phyloP scores from a whole-genome alignment of 2,329 filamentous ascomycete species.

The Talaromyces albobiverticillius region DNA sequence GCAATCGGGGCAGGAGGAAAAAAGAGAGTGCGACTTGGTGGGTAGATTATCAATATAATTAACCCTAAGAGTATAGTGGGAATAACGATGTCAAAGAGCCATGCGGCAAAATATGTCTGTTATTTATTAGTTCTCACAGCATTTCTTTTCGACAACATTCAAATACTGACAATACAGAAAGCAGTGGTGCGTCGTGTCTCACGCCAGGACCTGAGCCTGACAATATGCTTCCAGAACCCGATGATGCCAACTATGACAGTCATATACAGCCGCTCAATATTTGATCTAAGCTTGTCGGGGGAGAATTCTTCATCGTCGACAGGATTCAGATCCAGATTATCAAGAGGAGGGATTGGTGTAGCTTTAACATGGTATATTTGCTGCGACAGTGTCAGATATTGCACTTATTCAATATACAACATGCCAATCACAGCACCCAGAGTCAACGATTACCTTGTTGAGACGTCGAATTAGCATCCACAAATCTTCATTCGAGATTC shows the following conservation, averaged over 20 bases:
- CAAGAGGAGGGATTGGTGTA: slow-evolving; percentile 57
- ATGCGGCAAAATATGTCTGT: slow-evolving; percentile 60
- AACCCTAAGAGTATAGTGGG: slow-evolving; percentile 59
- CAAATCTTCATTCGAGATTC: slow-evolving; percentile 68
- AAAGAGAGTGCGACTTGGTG: slow-evolving; percentile 58
- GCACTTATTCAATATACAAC: slow-evolving; percentile 1
- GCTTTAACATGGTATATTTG: slow-evolving; percentile 72
- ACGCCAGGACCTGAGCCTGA: slow-evolving; percentile 73
- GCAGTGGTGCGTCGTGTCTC: slow-evolving; percentile 65
- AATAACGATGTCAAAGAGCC: slow-evolving; percentile 68
- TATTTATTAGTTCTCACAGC: background rate
- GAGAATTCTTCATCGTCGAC: slow-evolving; percentile 82
- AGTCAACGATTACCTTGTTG: slow-evolving; percentile 56
- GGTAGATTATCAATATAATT: slow-evolving; percentile 65
- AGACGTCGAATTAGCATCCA: slow-evolving; percentile 71
- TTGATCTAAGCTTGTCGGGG: slow-evolving; percentile 75
- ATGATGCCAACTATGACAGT: slow-evolving; percentile 68
- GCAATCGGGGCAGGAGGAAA: slow-evolving; percentile 78
- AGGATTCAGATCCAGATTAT: slow-evolving; percentile 74
- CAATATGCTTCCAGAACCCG: slow-evolving; percentile 68
- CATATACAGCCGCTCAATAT: slow-evolving; percentile 78
- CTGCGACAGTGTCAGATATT: slow-evolving; percentile 34
- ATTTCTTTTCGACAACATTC: background rate
- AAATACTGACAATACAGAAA: slow-evolving; percentile 56
- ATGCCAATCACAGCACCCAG: background rate